A percentile compares a stretch with the other conserved stretches of the same genome.
phyloP scores from a whole-genome alignment of 2,329 filamentous ascomycete genomes.

The Claviceps maximensis region DNA sequence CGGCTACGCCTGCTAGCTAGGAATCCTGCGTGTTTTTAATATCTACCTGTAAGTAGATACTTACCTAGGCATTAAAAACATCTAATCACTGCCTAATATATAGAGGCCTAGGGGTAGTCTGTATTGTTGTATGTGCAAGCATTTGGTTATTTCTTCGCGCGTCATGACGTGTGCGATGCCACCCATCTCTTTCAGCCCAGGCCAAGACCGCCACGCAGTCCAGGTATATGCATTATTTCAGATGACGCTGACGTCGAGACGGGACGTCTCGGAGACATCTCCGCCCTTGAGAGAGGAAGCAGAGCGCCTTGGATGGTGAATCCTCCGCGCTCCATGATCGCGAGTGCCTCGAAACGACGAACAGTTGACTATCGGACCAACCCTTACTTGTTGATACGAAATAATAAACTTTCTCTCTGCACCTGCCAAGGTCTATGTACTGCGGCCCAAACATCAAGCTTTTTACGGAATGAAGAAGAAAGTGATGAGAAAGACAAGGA shows the following conservation, averaged over 20 bases:
- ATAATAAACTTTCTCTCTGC: no score
- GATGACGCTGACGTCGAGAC: background rate
- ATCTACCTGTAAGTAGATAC: no score
- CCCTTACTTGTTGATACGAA: no score
- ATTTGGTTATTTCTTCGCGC: background rate
- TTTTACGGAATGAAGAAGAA: background rate
- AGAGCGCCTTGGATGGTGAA: background rate
- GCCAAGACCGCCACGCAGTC: background rate
- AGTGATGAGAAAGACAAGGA: background rate
- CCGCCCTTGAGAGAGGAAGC: background rate
- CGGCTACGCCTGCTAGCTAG: no score
- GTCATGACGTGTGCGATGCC: background rate
- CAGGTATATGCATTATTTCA: background rate
- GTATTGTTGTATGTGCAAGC: no score
- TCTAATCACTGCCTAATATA: no score
- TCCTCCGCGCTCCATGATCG: background rate
- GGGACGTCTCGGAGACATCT: background rate
- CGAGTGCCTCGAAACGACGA: no score
- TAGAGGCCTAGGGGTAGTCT: no score
- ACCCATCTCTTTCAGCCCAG: background rate
- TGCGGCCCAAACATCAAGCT: background rate
- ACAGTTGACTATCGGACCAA: no score
- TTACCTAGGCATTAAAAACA: no score
- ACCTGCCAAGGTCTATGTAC: background rate
- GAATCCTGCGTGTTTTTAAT: no score